Base-by-base conservation (phyloP, 345 rosid genomes). In the Salix udensis region DNA sequence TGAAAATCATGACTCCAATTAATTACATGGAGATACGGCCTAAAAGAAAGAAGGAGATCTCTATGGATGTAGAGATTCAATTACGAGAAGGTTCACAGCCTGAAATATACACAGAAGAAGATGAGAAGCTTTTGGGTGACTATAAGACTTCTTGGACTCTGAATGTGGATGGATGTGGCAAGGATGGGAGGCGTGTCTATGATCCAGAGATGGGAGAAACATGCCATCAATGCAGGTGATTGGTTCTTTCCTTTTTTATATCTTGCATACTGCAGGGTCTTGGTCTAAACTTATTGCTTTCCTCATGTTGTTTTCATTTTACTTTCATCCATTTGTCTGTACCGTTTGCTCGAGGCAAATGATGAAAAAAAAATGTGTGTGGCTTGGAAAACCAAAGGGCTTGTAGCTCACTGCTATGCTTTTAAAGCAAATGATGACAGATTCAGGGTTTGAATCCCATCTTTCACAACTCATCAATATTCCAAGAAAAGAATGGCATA, bases 171-270 rank as follows among this genome's bases (percentile, higher is more conserved):
- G 86, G 80, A 23, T 75, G 62, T 70, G 78, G 78, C 16, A 4
- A 55, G 37, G 78, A 82, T 44, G 82, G 84, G 42, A 77, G 74
- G 75, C 82, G 83, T 73, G 67, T 79, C 15, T 82, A 77, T 77
- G 84, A 80, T 77, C 78, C 62, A 6, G 80, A 60, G 39, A 68
- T 52, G 1, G 87, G 82, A 18, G 66, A 82, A 64, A 52, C 82
- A 37, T 85, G 87, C 71, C 87, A 85, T 72, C 87, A 85, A 50
- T 85, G 85, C 85, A 79, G 87, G 87, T 85, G 9, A 37, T 46
- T 24, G 18, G 18, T n/a, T 21, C 44, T 53, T 64, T 1, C 21
- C 26, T 31, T 64, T 19, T 61, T 52, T 53, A 4, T 5, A 31
- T 40, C 10, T 31, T 61, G 18, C 46, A 53, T 26, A 4, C 19